Conservation (phyloP, 805 yeast species). For the Pichia thaimueangensis region DNA sequence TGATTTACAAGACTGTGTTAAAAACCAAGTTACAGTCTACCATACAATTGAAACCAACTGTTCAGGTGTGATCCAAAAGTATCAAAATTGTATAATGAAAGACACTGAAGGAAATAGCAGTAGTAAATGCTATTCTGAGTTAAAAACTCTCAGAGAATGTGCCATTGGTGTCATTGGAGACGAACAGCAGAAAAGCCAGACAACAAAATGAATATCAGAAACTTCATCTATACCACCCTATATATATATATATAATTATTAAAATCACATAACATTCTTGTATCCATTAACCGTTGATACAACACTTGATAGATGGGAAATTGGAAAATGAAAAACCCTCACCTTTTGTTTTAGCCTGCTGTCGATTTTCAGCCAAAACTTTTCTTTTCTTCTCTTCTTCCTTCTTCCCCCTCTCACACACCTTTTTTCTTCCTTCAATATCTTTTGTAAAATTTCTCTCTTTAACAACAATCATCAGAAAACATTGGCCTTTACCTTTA, state of each 20-base stretch:
- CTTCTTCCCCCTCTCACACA: background rate
- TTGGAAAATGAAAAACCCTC: too few relatives aligned
- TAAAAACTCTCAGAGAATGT: conserved; percentile 59
- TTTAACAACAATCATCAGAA: conserved; percentile 11
- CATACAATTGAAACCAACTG: conserved; percentile 62
- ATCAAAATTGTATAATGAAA: conserved; percentile 56
- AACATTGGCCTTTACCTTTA: conserved; percentile 9
- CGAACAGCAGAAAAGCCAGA: conserved; percentile 1
- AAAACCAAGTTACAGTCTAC: conserved; percentile 60
- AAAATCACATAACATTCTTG: too few relatives aligned
- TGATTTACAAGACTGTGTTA: conserved; percentile 57
- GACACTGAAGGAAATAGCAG: conserved; percentile 36
- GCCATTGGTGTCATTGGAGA: conserved; percentile 7
- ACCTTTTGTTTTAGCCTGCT: background rate
- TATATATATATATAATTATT: too few relatives aligned
- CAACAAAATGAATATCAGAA: background rate
- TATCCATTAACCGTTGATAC: too few relatives aligned
- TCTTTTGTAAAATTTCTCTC: conserved; percentile 1
- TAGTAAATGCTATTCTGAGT: conserved; percentile 45
- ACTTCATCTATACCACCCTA: too few relatives aligned
- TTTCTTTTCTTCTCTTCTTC: background rate
- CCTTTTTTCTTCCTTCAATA: background rate
- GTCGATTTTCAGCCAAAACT: background rate
- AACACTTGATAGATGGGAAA: too few relatives aligned
- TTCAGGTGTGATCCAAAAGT: conserved; percentile 47